Evolutionary conservation across 31 red algal genomes (phyloP).

Genomic region (Endocladia muricata): DNA sequence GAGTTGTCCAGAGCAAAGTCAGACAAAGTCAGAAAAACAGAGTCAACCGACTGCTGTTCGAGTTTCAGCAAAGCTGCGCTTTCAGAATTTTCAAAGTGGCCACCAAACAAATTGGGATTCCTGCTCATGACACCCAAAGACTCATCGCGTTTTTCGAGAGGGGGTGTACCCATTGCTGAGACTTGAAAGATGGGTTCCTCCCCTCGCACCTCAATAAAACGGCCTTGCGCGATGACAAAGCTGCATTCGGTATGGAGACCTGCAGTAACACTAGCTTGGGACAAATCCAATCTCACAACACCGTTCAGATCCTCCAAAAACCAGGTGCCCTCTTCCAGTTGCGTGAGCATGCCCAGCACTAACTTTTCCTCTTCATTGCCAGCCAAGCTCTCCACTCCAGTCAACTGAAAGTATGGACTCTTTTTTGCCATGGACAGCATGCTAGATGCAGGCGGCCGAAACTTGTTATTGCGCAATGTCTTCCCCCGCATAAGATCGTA

Average conservation of each 20-base stretch:
- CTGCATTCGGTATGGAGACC: conserved; percentile 69
- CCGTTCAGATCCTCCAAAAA: conserved; percentile 73
- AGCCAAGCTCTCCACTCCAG: conserved; percentile 53
- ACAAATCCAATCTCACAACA: conserved; percentile 48
- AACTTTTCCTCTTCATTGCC: conserved; percentile 42
- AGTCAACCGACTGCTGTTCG: conserved; percentile 50
- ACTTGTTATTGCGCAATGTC: conserved; percentile 58
- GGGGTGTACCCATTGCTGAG: conserved; percentile 65
- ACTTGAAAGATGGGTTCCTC: conserved; percentile 57
- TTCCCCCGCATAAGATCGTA: conserved; percentile 49
- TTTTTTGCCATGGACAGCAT: conserved; percentile 13
- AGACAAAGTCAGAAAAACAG: conserved; percentile 53
- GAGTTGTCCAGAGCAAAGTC: conserved; percentile 67
- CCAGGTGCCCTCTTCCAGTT: conserved; percentile 77
- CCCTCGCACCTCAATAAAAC: conserved; percentile 19
- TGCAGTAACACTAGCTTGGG: conserved; percentile 42
- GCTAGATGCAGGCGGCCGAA: conserved; percentile 35
- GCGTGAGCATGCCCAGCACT: conserved; percentile 75
- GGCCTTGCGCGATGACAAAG: conserved; percentile 77
- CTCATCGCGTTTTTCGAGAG: conserved; percentile 42
- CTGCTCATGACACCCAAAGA: conserved; percentile 39
- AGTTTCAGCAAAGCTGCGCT: conserved; percentile 13
- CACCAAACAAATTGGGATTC: conserved; percentile 51
- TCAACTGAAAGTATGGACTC: conserved; percentile 62
- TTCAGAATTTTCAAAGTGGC: conserved; percentile 34